Percentiles rank a stretch among this genome's conserved stretches.
Conservation (phyloP, 2,329 filamentous ascomycete genomes). For the Colletotrichum horii region DNA sequence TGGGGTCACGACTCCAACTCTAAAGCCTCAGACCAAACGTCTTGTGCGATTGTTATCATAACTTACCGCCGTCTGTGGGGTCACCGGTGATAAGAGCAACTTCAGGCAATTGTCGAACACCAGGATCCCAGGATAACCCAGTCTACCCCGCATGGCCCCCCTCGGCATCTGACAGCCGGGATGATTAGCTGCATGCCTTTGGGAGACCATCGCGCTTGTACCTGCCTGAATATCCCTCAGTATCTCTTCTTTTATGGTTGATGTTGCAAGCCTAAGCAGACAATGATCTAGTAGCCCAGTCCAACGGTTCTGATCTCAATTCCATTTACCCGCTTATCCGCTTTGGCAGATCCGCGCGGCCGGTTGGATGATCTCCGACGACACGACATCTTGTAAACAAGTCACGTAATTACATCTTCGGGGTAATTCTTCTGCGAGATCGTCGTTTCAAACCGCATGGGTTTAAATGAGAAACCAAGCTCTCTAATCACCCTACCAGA, state of each 20-base stretch:
- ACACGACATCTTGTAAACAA: not conserved
- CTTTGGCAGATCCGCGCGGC: not conserved
- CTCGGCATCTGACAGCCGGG: not conserved
- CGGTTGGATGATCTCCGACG: not conserved
- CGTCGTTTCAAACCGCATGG: not conserved
- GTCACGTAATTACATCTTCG: not conserved
- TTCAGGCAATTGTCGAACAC: not conserved
- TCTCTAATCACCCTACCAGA: not conserved
- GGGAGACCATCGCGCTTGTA: not conserved
- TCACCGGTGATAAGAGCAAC: not conserved
- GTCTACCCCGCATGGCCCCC: conserved; percentile 2
- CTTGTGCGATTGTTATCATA: not conserved
- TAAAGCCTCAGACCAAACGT: not conserved
- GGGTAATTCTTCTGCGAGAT: not conserved
- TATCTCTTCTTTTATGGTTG: not conserved
- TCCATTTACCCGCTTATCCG: conserved; percentile 2
- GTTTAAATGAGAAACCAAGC: not conserved
- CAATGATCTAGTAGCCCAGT: not conserved
- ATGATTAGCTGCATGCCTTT: not conserved
- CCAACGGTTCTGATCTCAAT: fast-evolving
- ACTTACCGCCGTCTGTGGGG: not conserved
- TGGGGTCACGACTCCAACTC: conserved; percentile 10
- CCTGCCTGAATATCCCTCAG: not conserved
- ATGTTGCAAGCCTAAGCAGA: not conserved
- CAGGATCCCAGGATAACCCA: not conserved